phyloP scores from a whole-genome alignment of 768 basidiomycete genomes.

The Leucocoprinus sp. region DNA sequence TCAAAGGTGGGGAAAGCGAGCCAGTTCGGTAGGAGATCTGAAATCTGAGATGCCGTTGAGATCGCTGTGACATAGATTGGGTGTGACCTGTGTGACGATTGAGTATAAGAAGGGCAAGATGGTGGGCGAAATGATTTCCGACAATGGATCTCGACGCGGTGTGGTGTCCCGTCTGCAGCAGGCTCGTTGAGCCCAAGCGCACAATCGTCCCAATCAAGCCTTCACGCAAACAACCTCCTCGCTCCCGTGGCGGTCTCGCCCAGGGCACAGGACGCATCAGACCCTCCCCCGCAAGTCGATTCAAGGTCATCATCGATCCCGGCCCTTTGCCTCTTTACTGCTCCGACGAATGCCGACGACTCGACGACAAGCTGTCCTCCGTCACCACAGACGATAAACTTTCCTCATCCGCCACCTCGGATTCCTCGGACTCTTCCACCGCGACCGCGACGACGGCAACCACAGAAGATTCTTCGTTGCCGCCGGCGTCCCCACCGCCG shows the following conservation, averaged over 20 bases:
- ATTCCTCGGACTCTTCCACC: slow-evolving; percentile 22
- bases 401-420: slow-evolving; percentile 28
- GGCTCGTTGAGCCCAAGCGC: slow-evolving; percentile 76
- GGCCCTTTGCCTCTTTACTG: slow-evolving; percentile 78
- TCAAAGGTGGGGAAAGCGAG: slow-evolving; percentile 4
- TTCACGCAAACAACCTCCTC: slow-evolving; percentile 25
- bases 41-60: slow-evolving; percentile 11
- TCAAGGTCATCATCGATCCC: slow-evolving; percentile 69
- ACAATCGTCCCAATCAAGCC: slow-evolving; percentile 37
- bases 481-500: neutral
- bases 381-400: neutral
- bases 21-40: slow-evolving; percentile 2
- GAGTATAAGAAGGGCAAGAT: too few species aligned
- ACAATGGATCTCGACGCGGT: slow-evolving; percentile 53
- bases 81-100: too few species aligned
- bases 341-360: slow-evolving; percentile 64
- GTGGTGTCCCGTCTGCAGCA: slow-evolving; percentile 77
- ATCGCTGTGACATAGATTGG: too few species aligned
- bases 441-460: slow-evolving; percentile 18
- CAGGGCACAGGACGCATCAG: slow-evolving; percentile 60
- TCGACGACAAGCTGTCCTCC: slow-evolving; percentile 35
- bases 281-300: slow-evolving; percentile 31
- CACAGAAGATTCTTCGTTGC: neutral
- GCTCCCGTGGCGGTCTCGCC: slow-evolving; percentile 44
- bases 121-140: too few species aligned